Evolutionary conservation across 2,329 filamentous ascomycete genomes (phyloP).

Genomic region (Penicillium sp.): DNA sequence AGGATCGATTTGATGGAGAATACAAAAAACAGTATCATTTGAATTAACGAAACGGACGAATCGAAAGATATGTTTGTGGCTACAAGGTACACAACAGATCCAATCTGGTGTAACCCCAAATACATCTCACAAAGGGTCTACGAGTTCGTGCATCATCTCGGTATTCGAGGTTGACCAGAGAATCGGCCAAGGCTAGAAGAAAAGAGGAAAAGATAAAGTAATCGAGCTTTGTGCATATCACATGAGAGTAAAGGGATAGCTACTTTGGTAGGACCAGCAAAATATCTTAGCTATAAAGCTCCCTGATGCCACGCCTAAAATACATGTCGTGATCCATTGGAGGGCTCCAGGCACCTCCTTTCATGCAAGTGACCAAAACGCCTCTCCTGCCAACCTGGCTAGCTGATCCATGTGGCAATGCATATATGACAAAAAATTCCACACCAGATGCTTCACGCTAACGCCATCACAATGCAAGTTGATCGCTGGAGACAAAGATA

Average conservation of each 20-base stretch:
- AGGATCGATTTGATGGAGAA: too few species aligned
- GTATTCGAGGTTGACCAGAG: too few species aligned
- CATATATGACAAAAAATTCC: constrained; percentile 11
- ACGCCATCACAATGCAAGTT: constrained; percentile 25
- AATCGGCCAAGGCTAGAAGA: not conserved
- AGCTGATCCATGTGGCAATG: constrained; percentile 13
- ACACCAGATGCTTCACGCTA: constrained; percentile 15
- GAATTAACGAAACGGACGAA: too few species aligned
- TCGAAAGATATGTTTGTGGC: too few species aligned
- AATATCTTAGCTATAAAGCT: constrained; percentile 5
- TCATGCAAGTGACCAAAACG: constrained; percentile 23
- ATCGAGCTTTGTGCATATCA: not conserved
- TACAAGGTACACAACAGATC: not conserved
- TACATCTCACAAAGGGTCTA: not conserved
- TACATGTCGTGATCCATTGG: constrained; percentile 17
- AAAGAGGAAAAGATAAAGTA: not conserved
- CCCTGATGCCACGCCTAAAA: constrained; percentile 11
- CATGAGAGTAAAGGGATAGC: not conserved
- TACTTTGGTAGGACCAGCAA: constrained; percentile 1
- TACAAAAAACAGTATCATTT: too few species aligned
- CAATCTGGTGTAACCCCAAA: not conserved
- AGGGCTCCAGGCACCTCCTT: constrained; percentile 22
- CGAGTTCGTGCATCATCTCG: not conserved
- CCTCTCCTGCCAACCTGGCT: constrained; percentile 10
- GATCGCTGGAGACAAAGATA: constrained; percentile 20